Evolutionary conservation across 352 stramenopile genomes (phyloP), one percentile per base, ranked within the genome.

Genomic region (Globisporangium mamillatum): DNA sequence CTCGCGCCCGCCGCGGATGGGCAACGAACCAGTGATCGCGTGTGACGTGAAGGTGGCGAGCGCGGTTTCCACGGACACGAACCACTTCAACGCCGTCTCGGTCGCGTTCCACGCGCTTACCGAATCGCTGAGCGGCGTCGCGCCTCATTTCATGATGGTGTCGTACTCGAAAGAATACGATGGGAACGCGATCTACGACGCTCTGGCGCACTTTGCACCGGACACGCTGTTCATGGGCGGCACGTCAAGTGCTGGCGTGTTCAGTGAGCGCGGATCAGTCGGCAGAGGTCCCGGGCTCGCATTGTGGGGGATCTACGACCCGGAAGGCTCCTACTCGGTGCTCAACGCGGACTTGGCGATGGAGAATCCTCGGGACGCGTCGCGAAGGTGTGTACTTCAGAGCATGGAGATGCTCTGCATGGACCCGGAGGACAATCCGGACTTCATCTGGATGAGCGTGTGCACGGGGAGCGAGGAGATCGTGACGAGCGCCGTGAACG

Each of bases 211-310:
- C n/a, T 73, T 75, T 18, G 84, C 87, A 32, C 84, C 84, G 0
- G 79, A 92, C 65, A 91, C 87, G 34, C 79, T 95, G 38, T 95
- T 93, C 69, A 92, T 93, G 79, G 88, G 88, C 50, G 79, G 80
- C 41, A 92, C 83, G 14, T 92, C 87, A 24, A 91, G 81, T 34
- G 84, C 77, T 50, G 83, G 86, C 4, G 83, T 94, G 5, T 94
- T 76, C 57, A 88, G 60, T 25, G 76, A 83, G 14, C 60, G 67
- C 64, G 81, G 70, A 24, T 76, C 63, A 32, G 76, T 75, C 25
- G 75, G 79, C 59, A 69, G 32, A 7, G 74, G 78, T 0, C 75
- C 84, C 9, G 82, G 68, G 7, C 64, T 95, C 12, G 87, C 79
- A 0, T 68, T 95, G 6, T 95, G 88, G 88, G 88, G 88, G 32